phyloP scores from a whole-genome alignment of 345 rosid species.

The Iberis pinnata region DNA sequence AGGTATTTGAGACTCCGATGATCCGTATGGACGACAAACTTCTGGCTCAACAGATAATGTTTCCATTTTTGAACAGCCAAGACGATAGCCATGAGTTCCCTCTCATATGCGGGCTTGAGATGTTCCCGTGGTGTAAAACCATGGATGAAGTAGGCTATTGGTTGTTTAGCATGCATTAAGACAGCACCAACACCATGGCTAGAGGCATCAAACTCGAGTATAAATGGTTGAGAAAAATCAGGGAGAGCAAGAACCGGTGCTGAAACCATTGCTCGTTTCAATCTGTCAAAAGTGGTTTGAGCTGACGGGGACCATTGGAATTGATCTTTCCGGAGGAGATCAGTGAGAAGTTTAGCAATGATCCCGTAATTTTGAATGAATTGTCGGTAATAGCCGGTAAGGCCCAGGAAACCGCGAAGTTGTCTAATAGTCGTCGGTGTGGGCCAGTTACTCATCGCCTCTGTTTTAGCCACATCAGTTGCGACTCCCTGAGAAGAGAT shows the following conservation, averaged over 20 bases:
- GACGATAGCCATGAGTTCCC: neutral
- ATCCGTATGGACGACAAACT: no score
- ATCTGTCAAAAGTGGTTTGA: neutral
- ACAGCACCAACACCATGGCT: neutral
- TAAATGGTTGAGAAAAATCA: neutral
- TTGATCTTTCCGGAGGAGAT: neutral
- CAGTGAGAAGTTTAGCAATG: neutral
- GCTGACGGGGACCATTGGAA: no score
- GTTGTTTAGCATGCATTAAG: neutral
- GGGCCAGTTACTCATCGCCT: neutral
- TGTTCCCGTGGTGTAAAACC: neutral
- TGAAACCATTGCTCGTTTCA: neutral
- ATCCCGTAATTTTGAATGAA: neutral
- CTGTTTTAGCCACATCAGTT: neutral
- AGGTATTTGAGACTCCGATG: neutral
- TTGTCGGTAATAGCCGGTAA: neutral
- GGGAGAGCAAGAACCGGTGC: neutral
- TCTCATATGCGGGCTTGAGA: accelerated
- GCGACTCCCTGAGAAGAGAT: neutral
- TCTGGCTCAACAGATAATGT: neutral
- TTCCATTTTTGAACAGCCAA: neutral
- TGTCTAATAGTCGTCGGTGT: neutral
- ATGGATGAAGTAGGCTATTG: neutral
- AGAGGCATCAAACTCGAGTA: neutral
- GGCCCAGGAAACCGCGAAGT: neutral